phyloP scores from a whole-genome alignment of 768 basidiomycete species.

The Leccinum uliginosum region DNA sequence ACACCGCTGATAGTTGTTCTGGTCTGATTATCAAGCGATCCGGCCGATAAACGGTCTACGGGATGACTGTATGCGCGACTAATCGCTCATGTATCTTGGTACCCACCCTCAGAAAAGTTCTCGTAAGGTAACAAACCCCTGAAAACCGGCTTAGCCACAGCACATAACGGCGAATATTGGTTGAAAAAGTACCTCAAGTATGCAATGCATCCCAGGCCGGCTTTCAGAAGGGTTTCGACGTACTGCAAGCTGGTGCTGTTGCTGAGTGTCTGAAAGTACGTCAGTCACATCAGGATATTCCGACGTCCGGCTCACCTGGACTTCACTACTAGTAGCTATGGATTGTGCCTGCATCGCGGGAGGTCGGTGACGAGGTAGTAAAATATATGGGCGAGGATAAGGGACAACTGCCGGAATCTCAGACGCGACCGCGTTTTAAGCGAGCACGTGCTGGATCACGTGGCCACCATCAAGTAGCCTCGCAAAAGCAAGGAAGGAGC shows the following conservation, averaged over 20 bases:
- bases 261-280: conserved; percentile 39
- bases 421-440: conserved; percentile 18
- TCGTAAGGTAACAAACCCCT: conserved; percentile 77
- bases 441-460: conserved; percentile 15
- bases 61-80: neutral
- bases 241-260: conserved; percentile 61
- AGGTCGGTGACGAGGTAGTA: neutral
- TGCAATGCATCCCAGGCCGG: conserved; percentile 72
- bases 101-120: conserved; percentile 66
- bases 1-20: conserved; percentile 54
- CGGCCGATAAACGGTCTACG: conserved; percentile 28
- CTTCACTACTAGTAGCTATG: conserved; percentile 15
- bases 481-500: too few species aligned
- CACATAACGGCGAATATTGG: neutral
- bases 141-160: conserved; percentile 10
- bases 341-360: conserved; percentile 25
- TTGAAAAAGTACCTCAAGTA: conserved; percentile 55
- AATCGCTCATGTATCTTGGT: neutral
- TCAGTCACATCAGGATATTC: conserved; percentile 2
- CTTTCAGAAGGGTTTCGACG: conserved; percentile 67
- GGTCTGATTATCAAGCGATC: conserved; percentile 36
- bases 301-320: conserved; percentile 16
- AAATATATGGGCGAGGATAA: neutral
- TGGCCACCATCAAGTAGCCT: conserved; percentile 2
- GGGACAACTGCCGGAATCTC: neutral